Evolutionary conservation across 164 flowering plant species (phyloP), one percentile per base, ranked within the genome.

Genomic region (Vitis riparia): DNA sequence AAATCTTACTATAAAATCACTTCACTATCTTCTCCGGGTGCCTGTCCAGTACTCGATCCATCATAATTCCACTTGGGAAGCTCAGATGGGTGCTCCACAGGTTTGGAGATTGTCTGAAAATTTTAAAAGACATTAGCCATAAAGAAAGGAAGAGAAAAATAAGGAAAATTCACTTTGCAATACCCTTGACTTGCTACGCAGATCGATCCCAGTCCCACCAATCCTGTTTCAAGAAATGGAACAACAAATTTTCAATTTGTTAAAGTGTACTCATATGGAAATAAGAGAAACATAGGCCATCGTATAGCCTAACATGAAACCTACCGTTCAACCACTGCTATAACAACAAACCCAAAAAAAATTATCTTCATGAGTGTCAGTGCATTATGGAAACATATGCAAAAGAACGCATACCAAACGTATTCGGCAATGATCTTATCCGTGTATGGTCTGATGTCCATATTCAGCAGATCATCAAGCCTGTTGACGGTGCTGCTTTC

Each of bases 1-100:
- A 63, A 23, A 59, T 66, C 91, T 89, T 88, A 95, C 98, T 90
- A 95, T 84, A 95, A 68, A 71, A 93, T 95, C 11, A 95, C 99
- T 91, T 93, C 99, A 87, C 99, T 95, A 63, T 95, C 98, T 73
- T 93, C 97, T 66, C 99, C 99, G 1, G 99, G 99, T 17, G 99
- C 99, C 82, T 95, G 98, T 32, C 99, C 98, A n/a, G 99, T 93
- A 75, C 99, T 95, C 9, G 99, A 93, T 66, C 99, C 99, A 81
- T 95, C 99, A 65, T 88, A 93, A 73, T 95, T 95, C 99, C 99
- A 95, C 76, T 87, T 95, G 65, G 99, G 99, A 64, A 95, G 98
- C 86, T 93, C 97, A 51, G 92, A 91, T 10, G 93, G 91, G 75
- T 90, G 88, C 56, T 88, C 79, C 64, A 95, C 92, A 67, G 98